Conservation (phyloP, 2,329 filamentous ascomycete genomes). For the Ambrosiella cleistominuta region DNA sequence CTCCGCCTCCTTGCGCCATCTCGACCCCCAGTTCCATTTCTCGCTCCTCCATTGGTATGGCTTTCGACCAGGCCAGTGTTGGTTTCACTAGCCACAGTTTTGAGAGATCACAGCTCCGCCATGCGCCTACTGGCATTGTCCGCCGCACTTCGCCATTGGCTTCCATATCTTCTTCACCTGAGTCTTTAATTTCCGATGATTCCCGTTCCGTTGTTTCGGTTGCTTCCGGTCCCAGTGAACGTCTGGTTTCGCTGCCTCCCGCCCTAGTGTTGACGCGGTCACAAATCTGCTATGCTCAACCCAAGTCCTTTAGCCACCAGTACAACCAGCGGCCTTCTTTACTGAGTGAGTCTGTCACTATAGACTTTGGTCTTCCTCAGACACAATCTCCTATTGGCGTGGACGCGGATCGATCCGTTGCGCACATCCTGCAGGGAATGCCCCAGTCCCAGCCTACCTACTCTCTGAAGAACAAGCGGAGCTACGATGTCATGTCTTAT, state of each 20-base stretch:
- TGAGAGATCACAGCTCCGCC: slow-evolving; percentile 35
- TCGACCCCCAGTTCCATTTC: slow-evolving; percentile 40
- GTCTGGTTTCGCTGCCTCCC: slow-evolving; percentile 39
- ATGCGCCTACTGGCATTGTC: slow-evolving; percentile 29
- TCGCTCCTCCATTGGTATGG: slow-evolving; percentile 39
- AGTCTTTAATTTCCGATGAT: slow-evolving; percentile 49
- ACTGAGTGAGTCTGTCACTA: background rate
- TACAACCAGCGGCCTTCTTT: slow-evolving; percentile 29
- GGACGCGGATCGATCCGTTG: slow-evolving; percentile 4
- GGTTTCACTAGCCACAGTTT: slow-evolving; percentile 19
- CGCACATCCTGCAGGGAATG: slow-evolving; percentile 6
- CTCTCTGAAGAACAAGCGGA: slow-evolving; percentile 3
- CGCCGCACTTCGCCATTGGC: slow-evolving; percentile 31
- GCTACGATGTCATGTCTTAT: slow-evolving; percentile 16
- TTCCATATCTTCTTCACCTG: slow-evolving; percentile 46
- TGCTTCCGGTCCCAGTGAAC: background rate
- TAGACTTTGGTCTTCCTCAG: background rate
- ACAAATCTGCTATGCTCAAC: slow-evolving; percentile 41
- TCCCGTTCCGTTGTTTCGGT: slow-evolving; percentile 28
- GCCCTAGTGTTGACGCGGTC: slow-evolving; percentile 26
- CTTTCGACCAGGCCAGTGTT: slow-evolving; percentile 37
- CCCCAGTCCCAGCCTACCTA: background rate
- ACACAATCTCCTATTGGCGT: background rate
- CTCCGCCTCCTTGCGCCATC: slow-evolving; percentile 20
- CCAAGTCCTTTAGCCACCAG: slow-evolving; percentile 32